Conservation (phyloP, 2,329 filamentous ascomycete species). For the Juglanconis oblonga region DNA sequence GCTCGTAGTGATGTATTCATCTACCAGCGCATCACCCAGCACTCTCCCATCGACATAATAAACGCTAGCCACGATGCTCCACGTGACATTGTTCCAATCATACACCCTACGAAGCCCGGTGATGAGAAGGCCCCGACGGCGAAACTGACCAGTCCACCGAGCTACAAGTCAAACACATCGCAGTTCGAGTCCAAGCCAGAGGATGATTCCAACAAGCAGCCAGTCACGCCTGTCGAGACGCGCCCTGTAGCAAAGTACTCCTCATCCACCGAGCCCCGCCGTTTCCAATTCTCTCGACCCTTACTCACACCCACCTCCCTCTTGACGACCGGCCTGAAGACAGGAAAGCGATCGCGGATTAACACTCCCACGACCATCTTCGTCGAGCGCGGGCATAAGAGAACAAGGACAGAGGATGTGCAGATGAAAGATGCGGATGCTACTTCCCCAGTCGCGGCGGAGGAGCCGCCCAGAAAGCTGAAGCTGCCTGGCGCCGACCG, state of each 20-base stretch:
- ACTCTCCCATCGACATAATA: slow-evolving; percentile 24
- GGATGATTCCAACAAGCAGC: neutral
- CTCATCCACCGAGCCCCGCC: slow-evolving; percentile 39
- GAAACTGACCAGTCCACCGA: slow-evolving; percentile 19
- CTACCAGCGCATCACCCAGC: slow-evolving; percentile 50
- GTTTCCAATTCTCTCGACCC: slow-evolving; percentile 54
- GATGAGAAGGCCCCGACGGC: slow-evolving; percentile 28
- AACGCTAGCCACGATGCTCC: slow-evolving; percentile 23
- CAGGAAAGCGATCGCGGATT: slow-evolving; percentile 38
- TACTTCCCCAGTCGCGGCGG: slow-evolving; percentile 6
- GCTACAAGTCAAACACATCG: neutral
- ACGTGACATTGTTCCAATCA: slow-evolving; percentile 36
- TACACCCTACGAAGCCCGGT: slow-evolving; percentile 45
- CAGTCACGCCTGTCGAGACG: neutral
- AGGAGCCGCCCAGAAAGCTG: slow-evolving; percentile 27
- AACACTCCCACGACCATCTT: slow-evolving; percentile 47
- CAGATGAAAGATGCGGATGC: slow-evolving; percentile 9
- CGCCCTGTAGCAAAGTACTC: slow-evolving; percentile 5
- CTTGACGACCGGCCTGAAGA: slow-evolving; percentile 26
- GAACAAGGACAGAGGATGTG: slow-evolving; percentile 18
- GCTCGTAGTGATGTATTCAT: slow-evolving; percentile 51
- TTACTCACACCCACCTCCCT: slow-evolving; percentile 35
- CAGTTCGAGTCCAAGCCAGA: neutral
- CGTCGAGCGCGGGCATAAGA: slow-evolving; percentile 47
- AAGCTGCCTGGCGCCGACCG: slow-evolving; percentile 34